These are phyloP conservation scores for Lactarius hengduanensis DNA, from an alignment of 768 basidiomycete genomes.

Conservation along the genomic window DNA sequence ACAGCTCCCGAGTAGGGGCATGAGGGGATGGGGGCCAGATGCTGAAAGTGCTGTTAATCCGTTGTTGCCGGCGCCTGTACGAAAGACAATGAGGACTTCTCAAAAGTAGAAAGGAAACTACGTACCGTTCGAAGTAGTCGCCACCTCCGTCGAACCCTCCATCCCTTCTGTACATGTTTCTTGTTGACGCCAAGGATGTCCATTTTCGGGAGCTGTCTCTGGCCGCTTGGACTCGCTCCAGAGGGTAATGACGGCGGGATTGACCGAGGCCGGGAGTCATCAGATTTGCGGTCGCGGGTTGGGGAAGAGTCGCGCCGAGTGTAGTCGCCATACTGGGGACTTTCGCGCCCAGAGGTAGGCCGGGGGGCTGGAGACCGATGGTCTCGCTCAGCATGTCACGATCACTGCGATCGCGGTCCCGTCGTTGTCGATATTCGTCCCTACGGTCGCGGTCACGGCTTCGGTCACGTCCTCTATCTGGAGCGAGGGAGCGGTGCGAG, in stretches of 20 bases:
- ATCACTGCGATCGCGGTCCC: slow-evolving; percentile 12
- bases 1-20: slow-evolving; percentile 57
- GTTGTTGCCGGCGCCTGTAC: slow-evolving; percentile 65
- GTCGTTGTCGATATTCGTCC: slow-evolving; percentile 20
- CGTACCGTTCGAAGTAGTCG: slow-evolving; percentile 72
- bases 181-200: slow-evolving; percentile 46
- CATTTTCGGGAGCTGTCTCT: slow-evolving; percentile 29
- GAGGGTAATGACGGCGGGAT: slow-evolving; percentile 36
- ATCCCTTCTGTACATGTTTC: slow-evolving; percentile 48
- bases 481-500: slow-evolving; percentile 5
- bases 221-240: slow-evolving; percentile 11
- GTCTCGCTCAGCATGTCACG: not conserved
- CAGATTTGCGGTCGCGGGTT: not conserved
- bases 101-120: slow-evolving; percentile 19
- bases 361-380: slow-evolving; percentile 23
- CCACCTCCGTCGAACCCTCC: slow-evolving; percentile 41
- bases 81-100: slow-evolving; percentile 9
- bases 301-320: slow-evolving; percentile 36
- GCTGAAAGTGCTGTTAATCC: slow-evolving; percentile 53
- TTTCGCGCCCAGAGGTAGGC: slow-evolving; percentile 32
- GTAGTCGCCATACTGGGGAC: slow-evolving; percentile 64
- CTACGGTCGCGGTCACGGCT: slow-evolving; percentile 28
- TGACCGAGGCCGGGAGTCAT: slow-evolving; percentile 6
- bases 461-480: slow-evolving; percentile 9
- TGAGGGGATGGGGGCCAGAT: slow-evolving; percentile 88